These are phyloP conservation scores for Trapa bicornis DNA, from an alignment of 345 rosid species.

Conservation along the genomic window DNA sequence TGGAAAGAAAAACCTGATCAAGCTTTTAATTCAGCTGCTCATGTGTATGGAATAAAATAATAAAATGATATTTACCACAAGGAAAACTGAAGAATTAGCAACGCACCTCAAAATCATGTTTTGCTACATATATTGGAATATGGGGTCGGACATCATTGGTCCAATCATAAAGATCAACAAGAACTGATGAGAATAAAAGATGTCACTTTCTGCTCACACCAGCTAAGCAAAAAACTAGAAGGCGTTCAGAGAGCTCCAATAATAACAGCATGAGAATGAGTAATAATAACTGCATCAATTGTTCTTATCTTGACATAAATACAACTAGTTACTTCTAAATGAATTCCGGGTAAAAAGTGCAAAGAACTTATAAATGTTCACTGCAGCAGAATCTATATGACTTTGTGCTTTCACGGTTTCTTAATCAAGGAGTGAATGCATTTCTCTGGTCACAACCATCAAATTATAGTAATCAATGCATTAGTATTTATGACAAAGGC, in stretches of 20 bases:
- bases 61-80: neutral
- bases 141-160: constrained; percentile 76
- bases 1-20: neutral
- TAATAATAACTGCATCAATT: constrained; percentile 89
- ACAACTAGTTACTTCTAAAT: constrained; percentile 31
- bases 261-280: constrained; percentile 99
- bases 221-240: constrained; percentile 11
- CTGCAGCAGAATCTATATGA: neutral
- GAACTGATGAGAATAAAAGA: constrained; percentile 31
- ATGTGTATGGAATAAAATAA: neutral
- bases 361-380: neutral
- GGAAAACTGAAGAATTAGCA: neutral
- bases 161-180: constrained; percentile 97
- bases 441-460: neutral
- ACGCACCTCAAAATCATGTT: constrained; percentile 69
- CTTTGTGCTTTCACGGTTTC: neutral
- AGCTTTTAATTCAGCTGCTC: neutral
- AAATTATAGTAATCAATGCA: neutral
- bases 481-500: neutral
- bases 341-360: constrained; percentile 12
- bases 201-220: neutral
- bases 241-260: constrained; percentile 85
- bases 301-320: constrained; percentile 88
- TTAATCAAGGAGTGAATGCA: neutral
- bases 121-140: constrained; percentile 71